Percentiles rank a stretch among this genome's conserved stretches.
These are phyloP conservation scores for Camellia lanceoleosa DNA, from an alignment of 148 eudicot genomes.

Conservation along the genomic window DNA sequence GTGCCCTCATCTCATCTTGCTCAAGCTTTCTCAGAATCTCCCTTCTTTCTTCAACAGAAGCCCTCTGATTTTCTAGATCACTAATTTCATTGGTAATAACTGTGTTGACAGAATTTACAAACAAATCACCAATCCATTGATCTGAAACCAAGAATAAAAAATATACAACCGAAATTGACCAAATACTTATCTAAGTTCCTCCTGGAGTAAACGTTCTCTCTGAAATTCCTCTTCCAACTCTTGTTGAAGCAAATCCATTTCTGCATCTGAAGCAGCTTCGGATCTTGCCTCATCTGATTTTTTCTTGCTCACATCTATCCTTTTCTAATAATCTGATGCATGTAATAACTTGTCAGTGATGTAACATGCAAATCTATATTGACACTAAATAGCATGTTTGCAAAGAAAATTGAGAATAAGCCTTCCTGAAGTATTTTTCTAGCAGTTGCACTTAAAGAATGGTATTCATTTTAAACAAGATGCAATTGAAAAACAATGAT, in stretches of 20 bases:
- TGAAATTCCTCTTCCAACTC: conserved; percentile 62
- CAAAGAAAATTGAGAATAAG: background rate
- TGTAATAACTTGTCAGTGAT: conserved; percentile 1
- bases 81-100: conserved; percentile 51
- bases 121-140: conserved; percentile 22
- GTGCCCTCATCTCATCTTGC: conserved; percentile 54
- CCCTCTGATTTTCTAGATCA: conserved; percentile 55
- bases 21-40: conserved; percentile 52
- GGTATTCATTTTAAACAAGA: background rate
- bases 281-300: conserved; percentile 57
- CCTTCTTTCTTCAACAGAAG: conserved; percentile 56
- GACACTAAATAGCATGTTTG: background rate
- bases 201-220: conserved; percentile 47
- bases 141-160: conserved; percentile 13
- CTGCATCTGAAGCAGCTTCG: conserved; percentile 58
- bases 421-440: background rate
- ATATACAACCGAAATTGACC: background rate
- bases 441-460: background rate
- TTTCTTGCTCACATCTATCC: conserved; percentile 61
- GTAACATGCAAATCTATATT: background rate
- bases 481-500: background rate
- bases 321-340: conserved; percentile 59
- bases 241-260: conserved; percentile 51
- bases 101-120: conserved; percentile 40
- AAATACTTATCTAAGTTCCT: conserved; percentile 86